A percentile compares a stretch with the other conserved stretches of the same genome.
These are phyloP conservation scores for Polychytrium aggregatum DNA, from an alignment of 192 early-diverging fungal genomes.

Conservation along the genomic window DNA sequence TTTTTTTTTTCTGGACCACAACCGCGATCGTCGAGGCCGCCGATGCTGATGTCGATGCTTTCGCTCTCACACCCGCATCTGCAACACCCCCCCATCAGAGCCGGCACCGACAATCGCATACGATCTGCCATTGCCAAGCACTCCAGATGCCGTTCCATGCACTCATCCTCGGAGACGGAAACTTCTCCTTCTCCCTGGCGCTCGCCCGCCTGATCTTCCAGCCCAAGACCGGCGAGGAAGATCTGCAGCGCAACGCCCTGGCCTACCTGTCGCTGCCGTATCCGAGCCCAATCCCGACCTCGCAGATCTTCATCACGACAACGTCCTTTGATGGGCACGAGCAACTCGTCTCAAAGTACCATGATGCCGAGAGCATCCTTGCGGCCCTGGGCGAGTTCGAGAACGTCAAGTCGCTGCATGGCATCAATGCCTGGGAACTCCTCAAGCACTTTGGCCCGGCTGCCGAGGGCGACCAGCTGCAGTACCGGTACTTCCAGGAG, in stretches of 20 bases:
- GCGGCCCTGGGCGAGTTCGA: conserved; percentile 6
- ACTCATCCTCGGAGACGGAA: conserved; percentile 27
- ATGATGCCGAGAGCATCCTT: conserved; percentile 25
- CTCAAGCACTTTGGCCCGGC: conserved; percentile 7
- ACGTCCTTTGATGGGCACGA: conserved; percentile 34
- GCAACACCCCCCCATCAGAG: too few relatives aligned
- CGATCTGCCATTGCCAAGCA: too few relatives aligned
- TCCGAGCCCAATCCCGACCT: conserved; percentile 1
- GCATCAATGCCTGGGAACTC: conserved; percentile 47
- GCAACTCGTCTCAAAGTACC: conserved; percentile 35
- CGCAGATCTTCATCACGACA: conserved; percentile 16
- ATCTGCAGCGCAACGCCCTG: conserved; percentile 1
- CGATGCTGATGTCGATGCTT: too few relatives aligned
- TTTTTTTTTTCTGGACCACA: too few relatives aligned
- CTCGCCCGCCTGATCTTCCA: conserved; percentile 26
- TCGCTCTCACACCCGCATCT: too few relatives aligned
- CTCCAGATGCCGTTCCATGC: conserved; percentile 12
- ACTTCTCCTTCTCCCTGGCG: conserved; percentile 42
- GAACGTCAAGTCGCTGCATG: conserved; percentile 27
- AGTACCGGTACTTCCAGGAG: too few relatives aligned
- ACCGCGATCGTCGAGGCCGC: too few relatives aligned
- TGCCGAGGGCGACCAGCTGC: not conserved
- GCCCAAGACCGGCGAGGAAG: not conserved
- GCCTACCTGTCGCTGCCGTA: conserved; percentile 10
- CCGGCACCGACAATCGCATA: too few relatives aligned